Evolutionary conservation across 139 green algal genomes (phyloP).

Genomic region (Mesotaenium endlicherianum): DNA sequence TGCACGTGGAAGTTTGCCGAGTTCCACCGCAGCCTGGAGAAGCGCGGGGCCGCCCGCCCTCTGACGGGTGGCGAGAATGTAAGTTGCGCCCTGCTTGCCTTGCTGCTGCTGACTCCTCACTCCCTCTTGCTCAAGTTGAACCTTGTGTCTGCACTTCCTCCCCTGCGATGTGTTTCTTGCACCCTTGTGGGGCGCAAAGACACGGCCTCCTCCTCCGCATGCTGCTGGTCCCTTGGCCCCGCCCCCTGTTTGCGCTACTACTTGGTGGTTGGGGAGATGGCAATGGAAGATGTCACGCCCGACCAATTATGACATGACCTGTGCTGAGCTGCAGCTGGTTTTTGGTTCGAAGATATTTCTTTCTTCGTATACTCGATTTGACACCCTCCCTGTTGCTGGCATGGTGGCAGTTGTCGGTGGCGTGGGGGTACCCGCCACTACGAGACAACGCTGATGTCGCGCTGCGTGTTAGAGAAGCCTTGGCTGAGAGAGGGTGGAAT

Average conservation of each 20-base stretch:
- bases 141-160: neutral
- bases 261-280: neutral
- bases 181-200: neutral
- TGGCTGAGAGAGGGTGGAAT: neutral
- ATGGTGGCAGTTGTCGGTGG: conserved; percentile 11
- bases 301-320: neutral
- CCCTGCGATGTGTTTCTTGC: neutral
- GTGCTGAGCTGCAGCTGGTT: no score
- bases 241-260: neutral
- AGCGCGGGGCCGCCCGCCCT: conserved; percentile 30
- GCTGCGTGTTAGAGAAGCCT: neutral
- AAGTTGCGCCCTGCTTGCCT: neutral
- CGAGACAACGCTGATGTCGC: conserved; percentile 30
- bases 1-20: conserved; percentile 32
- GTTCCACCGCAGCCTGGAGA: conserved; percentile 26
- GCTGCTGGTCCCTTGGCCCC: neutral
- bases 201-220: no score
- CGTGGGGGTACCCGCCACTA: conserved; percentile 38
- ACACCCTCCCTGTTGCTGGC: neutral
- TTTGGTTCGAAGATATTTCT: no score
- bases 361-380: neutral
- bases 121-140: neutral
- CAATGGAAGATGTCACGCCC: neutral
- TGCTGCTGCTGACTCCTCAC: no score
- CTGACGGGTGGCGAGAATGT: conserved; percentile 8